These are phyloP conservation scores for Yamadazyma epiphylla DNA, from an alignment of 1,139 yeast genomes.

Conservation along the genomic window DNA sequence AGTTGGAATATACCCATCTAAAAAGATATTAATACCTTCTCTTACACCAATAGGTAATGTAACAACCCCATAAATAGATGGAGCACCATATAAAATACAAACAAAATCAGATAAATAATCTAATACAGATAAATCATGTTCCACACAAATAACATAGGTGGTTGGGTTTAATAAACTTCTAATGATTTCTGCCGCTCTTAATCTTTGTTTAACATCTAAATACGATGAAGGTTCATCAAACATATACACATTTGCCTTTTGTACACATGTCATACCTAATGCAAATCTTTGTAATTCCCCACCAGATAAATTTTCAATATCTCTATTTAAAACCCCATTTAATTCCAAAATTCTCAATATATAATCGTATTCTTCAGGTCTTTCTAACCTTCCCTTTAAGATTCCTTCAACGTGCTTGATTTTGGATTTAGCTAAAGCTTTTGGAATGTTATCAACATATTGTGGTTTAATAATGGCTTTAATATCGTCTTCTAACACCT, in stretches of 20 bases:
- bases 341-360: slow-evolving; percentile 71
- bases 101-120: slow-evolving; percentile 95
- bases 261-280: slow-evolving; percentile 94
- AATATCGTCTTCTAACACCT: slow-evolving; percentile 87
- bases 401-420: slow-evolving; percentile 84
- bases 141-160: slow-evolving; percentile 88
- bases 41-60: slow-evolving; percentile 94
- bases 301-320: slow-evolving; percentile 86
- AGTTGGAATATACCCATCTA: slow-evolving; percentile 96
- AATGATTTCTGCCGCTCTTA: slow-evolving; percentile 92
- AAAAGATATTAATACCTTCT: slow-evolving; percentile 96
- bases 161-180: slow-evolving; percentile 77
- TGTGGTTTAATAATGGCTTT: slow-evolving; percentile 97
- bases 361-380: slow-evolving; percentile 55
- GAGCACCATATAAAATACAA: slow-evolving; percentile 95
- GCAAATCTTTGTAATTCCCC: slow-evolving; percentile 99
- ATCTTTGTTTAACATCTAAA: slow-evolving; percentile 96
- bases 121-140: slow-evolving; percentile 95
- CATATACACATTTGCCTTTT: slow-evolving; percentile 94
- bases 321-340: slow-evolving; percentile 72
- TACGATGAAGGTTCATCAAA: slow-evolving; percentile 99
- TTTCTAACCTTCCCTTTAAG: slow-evolving; percentile 69
- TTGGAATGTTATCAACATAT: slow-evolving; percentile 94
- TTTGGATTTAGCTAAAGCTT: slow-evolving; percentile 86
- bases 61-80: slow-evolving; percentile 97